Evolutionary conservation across 23 red algal genomes (phyloP), one percentile per base, ranked within the genome.

Genomic region (Rhodosorus marinus): DNA sequence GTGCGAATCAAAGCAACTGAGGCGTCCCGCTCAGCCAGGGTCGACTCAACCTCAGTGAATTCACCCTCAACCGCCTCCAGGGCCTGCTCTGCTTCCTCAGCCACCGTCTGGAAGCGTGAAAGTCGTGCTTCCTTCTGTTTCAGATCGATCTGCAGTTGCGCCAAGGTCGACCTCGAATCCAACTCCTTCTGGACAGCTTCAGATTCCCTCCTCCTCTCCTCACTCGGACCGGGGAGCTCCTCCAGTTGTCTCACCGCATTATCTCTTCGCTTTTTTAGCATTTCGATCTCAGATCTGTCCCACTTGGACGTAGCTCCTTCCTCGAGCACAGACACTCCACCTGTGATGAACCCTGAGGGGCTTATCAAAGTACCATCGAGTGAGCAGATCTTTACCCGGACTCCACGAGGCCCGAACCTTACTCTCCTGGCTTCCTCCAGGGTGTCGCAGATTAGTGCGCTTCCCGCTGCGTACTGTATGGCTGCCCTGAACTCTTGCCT

Each of bases 281-380:
- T 58, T 20, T 75, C 83, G 8, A 70, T 74, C 33, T 80, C 72
- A 20, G 50, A 67, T 15, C 74, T 35, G 31, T 80, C 74, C 83
- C 83, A 92, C 20, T 67, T 71, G 28, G 59, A n/a, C 14, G 72
- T 62, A 0, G 55, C 40, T 23, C 47, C 43, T 42, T 59, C 55
- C 21, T 78, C 77, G 20, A 63, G 49, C 1, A 50, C 54, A 5
- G 54, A 25, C 8, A 51, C 60, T 8, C 90, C 90, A 4, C 90
- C 90, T 25, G 90, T 98, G 59, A 98, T 98, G 67, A 98, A 98
- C 5, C 90, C 90, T 17, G 78, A 75, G 21, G 68, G 77, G 24
- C 74, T 60, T 8, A 98, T 85, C 0, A 98, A 58, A 8, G 90
- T 85, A 31, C 90, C 90, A 20, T 98, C 90, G 22, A 98, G 50